Evolutionary conservation across 805 yeast species (phyloP), one percentile per base, ranked within the genome.

Genomic region (Candida arabinofermentans): DNA sequence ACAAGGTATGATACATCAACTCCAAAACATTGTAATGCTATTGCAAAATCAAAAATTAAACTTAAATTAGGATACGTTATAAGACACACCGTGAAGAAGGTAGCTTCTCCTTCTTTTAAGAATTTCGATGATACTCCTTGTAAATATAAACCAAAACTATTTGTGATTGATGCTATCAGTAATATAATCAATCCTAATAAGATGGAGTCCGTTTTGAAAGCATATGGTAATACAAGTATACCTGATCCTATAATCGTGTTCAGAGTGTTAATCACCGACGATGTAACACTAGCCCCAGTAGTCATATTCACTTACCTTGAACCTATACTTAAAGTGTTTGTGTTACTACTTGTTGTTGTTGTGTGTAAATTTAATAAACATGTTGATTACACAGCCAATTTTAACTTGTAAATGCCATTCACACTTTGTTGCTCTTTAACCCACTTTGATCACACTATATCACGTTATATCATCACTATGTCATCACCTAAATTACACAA

Each of bases 211-310:
- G 83, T 72, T 41, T 72, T 70, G 62, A 83, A 79, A 1, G 88
- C 86, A 46, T 70, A 79, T 0, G 93, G 90, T 66, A 85, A 76
- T 12, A 90, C 87, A 19, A 85, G 69, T 32, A 84, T 67, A 1
- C 95, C 95, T 0, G 93, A 88, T 6, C 95, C 95, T 10, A 86
- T 72, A 41, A 86, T 83, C 21, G 93, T 85, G 64, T 86, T 86
- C 41, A 82, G 73, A 29, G 86, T 67, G 61, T 81, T 83, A 40
- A 84, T 68, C 14, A 77, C 65, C 2, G 91, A 83, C 1, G 90
- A 82, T 2, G 56, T 46, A 21, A 72, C 64, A 10, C 83, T 69
- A 3, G 86, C 85, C 5, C 59, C 58, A n/a, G n/a, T n/a, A n/a
- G n/a, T n/a, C n/a, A n/a, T n/a, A n/a, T 14, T 8, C n/a, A n/a